Conservation (phyloP, 2,329 filamentous ascomycete genomes). For the Triangularia setosa region DNA sequence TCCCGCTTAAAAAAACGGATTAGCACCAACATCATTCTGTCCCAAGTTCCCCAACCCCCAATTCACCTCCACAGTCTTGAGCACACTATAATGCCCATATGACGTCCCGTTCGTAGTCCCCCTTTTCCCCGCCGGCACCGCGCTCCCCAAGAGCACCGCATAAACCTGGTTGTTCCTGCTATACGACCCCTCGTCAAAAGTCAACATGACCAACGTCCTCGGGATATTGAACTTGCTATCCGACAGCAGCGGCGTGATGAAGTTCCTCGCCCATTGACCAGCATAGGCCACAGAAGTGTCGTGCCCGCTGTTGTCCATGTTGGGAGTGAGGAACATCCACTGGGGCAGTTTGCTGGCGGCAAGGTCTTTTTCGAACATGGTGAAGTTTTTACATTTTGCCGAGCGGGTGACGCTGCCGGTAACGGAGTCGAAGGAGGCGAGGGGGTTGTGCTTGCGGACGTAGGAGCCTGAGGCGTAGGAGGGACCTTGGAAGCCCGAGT, state of each 20-base stretch:
- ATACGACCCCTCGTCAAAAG: constrained; percentile 74
- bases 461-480: constrained; percentile 67
- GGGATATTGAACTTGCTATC: constrained; percentile 66
- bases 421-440: constrained; percentile 63
- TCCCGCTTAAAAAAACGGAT: constrained; percentile 34
- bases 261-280: constrained; percentile 62
- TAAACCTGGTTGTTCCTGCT: constrained; percentile 57
- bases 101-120: constrained; percentile 67
- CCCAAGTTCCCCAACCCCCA: constrained; percentile 67
- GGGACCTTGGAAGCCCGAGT: constrained; percentile 68
- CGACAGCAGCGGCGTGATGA: constrained; percentile 65
- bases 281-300: constrained; percentile 68
- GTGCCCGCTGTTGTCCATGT: constrained; percentile 74
- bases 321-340: constrained; percentile 67
- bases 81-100: constrained; percentile 69
- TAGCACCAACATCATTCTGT: constrained; percentile 68
- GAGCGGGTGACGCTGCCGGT: constrained; percentile 57
- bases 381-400: constrained; percentile 70
- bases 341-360: constrained; percentile 62
- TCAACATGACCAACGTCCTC: constrained; percentile 70
- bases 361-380: constrained; percentile 64
- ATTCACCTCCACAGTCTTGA: constrained; percentile 65
- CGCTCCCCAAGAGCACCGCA: constrained; percentile 68
- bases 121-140: constrained; percentile 59
- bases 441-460: constrained; percentile 69